Evolutionary conservation across 208 protist genomes (phyloP), one percentile per base, ranked within the genome.

Genomic region (Novymonas esmeraldas): DNA sequence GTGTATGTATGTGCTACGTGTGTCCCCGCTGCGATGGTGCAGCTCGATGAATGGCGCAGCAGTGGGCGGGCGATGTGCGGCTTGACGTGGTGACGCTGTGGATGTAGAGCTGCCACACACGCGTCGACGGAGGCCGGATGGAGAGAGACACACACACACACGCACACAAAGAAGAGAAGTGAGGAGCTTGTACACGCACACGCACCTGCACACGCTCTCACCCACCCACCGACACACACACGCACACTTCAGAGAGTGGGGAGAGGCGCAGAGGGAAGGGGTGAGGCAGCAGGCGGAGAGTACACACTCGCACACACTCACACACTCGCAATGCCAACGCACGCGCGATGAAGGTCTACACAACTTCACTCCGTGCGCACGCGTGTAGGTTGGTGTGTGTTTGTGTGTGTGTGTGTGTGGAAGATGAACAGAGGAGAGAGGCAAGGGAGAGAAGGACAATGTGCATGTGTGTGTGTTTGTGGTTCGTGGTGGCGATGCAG

Each of bases 151-250:
- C n/a, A n/a, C n/a, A n/a, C n/a, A n/a, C n/a, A n/a, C n/a, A n/a
- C n/a, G n/a, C n/a, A n/a, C n/a, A n/a, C n/a, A 16, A 18, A 44
- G 18, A 44, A 44, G 39, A 44, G 39, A 44, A 44, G 39, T 16
- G 18, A 14, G 24, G 22, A 55, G 49, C 20, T 5, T 26, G 7
- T 9, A n/a, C 28, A 55, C 28, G 11, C 49, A 3, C 9, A 55
- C 18, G 26, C 26, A 55, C 44, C 14, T 6, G 18, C 16, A 49
- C n/a, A n/a, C n/a, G n/a, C n/a, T n/a, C n/a, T n/a, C n/a, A n/a
- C n/a, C n/a, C n/a, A n/a, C n/a, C n/a, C 48, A 52, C 48, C 3
- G 6, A 31, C 48, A 52, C 48, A 31, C 24, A 52, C 48, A 52
- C 11, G 14, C 48, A 52, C 48, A 52, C 48, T n/a, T n/a, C n/a